Evolutionary conservation across 805 yeast species (phyloP), one percentile per base, ranked within the genome.

Genomic region (Cyberlindnera mycetangii): DNA sequence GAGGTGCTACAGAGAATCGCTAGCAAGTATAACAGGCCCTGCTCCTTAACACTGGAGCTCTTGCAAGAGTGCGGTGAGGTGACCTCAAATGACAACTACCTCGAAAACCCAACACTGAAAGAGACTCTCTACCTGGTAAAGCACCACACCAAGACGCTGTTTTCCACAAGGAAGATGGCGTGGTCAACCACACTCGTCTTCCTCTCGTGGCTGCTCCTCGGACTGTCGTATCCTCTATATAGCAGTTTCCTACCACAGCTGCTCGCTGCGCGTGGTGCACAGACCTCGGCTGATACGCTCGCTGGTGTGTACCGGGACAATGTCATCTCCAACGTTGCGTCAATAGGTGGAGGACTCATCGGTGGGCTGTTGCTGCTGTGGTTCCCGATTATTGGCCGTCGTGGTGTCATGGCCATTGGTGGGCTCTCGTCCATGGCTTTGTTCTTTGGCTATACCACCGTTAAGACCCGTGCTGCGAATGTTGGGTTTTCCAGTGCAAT

Each of bases 361-460:
- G 83, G 78, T 5, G 79, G 75, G 9, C 74, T 72, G 17, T 58
- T 44, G 53, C 30, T 44, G 41, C 6, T 44, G 27, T 22, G 40
- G 37, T 16, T 43, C 32, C 43, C 58, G 12, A 25, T 20, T 3
- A 63, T 78, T 28, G 83, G 84, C 8, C 68, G 85, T 55, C 72
- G 77, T 53, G 84, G 84, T 7, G 75, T 82, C 1, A 69, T 81
- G 71, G 66, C 65, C 0, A 56, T 68, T 28, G 80, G 85, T 22
- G 72, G 79, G 7, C 32, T 79, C 2, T 51, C 74, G 24, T 68
- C 81, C 1, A 81, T 81, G 64, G 75, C 77, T 1, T 68, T 81
- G 40, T 62, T 81, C 53, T 79, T 80, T 56, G 80, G 79, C 24
- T 80, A 82, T 46, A 81, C 87, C 14, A 75, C 81, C 3, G 81